Evolutionary conservation across 169 alveolate species (phyloP).

Genomic region (Perkinsus chesapeaki): DNA sequence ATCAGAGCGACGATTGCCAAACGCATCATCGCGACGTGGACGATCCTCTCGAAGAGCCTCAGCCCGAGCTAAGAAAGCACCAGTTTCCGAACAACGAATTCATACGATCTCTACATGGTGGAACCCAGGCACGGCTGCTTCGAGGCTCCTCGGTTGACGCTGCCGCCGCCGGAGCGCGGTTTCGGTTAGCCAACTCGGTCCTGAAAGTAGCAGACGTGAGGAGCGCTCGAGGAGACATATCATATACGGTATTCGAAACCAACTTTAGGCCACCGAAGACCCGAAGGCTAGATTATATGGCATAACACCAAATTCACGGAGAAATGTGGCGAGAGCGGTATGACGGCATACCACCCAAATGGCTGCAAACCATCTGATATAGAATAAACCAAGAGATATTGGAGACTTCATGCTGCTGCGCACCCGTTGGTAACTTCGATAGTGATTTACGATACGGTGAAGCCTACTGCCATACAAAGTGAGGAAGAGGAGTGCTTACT

Average conservation of each 20-base stretch:
- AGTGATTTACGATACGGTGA: background rate
- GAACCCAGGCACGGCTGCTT: background rate
- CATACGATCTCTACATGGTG: background rate
- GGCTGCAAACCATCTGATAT: too few relatives aligned
- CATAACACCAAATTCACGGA: too few relatives aligned
- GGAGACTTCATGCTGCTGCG: too few relatives aligned
- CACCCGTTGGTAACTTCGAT: too few relatives aligned
- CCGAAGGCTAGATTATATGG: too few relatives aligned
- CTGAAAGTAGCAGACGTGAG: too few relatives aligned
- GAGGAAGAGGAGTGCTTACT: background rate
- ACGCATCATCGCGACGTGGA: background rate
- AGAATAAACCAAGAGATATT: too few relatives aligned
- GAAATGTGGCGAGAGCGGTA: too few relatives aligned
- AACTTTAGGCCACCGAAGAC: too few relatives aligned
- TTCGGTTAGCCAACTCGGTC: background rate
- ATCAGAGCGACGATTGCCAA: background rate
- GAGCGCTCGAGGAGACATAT: too few relatives aligned
- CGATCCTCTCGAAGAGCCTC: background rate
- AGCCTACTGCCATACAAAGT: background rate
- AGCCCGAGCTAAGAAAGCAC: background rate
- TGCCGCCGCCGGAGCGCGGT: background rate
- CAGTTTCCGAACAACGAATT: background rate
- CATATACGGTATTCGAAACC: too few relatives aligned
- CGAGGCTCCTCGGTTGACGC: background rate
- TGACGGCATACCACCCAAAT: too few relatives aligned